phyloP scores from a whole-genome alignment of 108 stramenopile species.

The Pseudonitzschia delicatissima region DNA sequence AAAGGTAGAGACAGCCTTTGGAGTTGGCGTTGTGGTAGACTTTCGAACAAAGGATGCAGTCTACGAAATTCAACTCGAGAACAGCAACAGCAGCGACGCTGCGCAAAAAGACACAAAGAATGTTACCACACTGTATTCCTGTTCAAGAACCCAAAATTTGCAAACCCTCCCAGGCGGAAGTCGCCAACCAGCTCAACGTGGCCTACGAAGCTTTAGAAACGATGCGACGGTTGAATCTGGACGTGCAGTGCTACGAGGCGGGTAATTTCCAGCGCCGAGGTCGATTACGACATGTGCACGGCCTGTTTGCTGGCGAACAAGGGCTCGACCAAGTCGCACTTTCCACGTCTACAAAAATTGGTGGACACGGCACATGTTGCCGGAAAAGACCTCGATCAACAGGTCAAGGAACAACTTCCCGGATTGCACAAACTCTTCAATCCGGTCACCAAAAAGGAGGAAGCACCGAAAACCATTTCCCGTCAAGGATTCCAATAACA shows the following conservation, averaged over 20 bases:
- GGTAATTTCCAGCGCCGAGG: slow-evolving; percentile 9
- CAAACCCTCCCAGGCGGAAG: slow-evolving; percentile 13
- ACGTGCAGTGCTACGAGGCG: slow-evolving; percentile 44
- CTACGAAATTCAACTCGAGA: slow-evolving; percentile 17
- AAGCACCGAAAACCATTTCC: not conserved
- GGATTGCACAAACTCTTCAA: not conserved
- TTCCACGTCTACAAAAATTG: slow-evolving; percentile 33
- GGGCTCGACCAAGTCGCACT: slow-evolving; percentile 10
- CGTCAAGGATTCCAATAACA: too few species aligned
- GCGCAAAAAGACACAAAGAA: not conserved
- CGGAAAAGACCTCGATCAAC: slow-evolving; percentile 1
- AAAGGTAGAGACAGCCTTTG: slow-evolving; percentile 33
- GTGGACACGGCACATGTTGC: slow-evolving; percentile 16
- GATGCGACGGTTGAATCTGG: slow-evolving; percentile 62
- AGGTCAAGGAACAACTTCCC: slow-evolving; percentile 11
- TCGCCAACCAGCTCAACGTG: slow-evolving; percentile 38
- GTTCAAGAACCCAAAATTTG: too few species aligned
- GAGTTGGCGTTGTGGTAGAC: slow-evolving; percentile 22
- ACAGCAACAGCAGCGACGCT: not conserved
- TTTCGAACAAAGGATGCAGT: slow-evolving; percentile 32
- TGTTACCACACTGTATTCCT: slow-evolving; percentile 15
- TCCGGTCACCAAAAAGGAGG: not conserved
- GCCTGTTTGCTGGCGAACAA: slow-evolving; percentile 25
- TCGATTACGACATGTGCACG: slow-evolving; percentile 41
- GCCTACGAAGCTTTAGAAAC: slow-evolving; percentile 61